phyloP scores from a whole-genome alignment of 1,284 basidiomycete species.

The Apiotrichum sp. region DNA sequence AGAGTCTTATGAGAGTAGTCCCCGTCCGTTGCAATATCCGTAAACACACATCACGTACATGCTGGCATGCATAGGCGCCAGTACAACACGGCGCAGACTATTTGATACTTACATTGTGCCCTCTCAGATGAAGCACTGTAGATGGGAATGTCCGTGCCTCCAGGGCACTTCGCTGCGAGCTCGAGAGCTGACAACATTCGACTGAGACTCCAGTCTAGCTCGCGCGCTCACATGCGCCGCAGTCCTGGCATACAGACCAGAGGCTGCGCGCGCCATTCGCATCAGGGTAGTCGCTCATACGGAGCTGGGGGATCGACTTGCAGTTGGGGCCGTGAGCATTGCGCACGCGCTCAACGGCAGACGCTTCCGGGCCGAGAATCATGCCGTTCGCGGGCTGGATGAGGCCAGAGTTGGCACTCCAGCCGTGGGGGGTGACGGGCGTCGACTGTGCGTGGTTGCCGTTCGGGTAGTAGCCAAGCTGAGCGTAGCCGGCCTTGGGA shows the following conservation, averaged over 20 bases:
- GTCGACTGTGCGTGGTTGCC: slow-evolving; percentile 6
- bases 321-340: slow-evolving; percentile 44
- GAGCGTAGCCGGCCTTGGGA: slow-evolving; percentile 8
- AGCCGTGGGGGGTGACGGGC: slow-evolving; percentile 23
- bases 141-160: slow-evolving; percentile 1
- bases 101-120: slow-evolving; percentile 1
- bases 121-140: not conserved
- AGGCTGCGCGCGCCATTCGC: slow-evolving; percentile 37
- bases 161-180: not conserved
- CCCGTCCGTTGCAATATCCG: no score
- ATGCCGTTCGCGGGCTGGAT: slow-evolving; percentile 31
- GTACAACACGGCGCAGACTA: not conserved
- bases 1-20: no score
- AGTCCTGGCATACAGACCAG: slow-evolving; percentile 44
- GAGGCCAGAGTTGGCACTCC: slow-evolving; percentile 24
- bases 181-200: not conserved
- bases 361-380: slow-evolving; percentile 24
- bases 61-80: not conserved
- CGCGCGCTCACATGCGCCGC: slow-evolving; percentile 36
- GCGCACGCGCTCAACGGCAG: slow-evolving; percentile 32
- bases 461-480: slow-evolving; percentile 8
- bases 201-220: not conserved
- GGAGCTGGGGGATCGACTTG: slow-evolving; percentile 40
- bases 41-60: not conserved
- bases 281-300: slow-evolving; percentile 42